A percentile compares a stretch with the other conserved stretches of the same genome.
phyloP scores from a whole-genome alignment of 1,284 basidiomycete genomes.

The Puccinia brachypodii region DNA sequence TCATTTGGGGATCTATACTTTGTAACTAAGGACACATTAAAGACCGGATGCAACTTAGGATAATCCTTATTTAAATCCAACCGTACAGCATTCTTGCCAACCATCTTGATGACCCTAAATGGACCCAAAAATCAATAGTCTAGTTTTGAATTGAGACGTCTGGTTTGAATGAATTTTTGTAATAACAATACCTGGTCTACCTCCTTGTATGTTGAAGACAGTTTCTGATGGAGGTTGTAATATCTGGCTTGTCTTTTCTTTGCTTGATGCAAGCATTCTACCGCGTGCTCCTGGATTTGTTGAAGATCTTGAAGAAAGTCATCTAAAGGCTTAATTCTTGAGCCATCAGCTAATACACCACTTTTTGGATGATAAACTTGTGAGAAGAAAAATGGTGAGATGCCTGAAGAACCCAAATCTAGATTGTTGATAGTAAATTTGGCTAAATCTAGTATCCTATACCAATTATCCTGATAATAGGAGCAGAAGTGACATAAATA shows the following conservation, averaged over 20 bases:
- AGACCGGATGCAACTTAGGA: conserved; percentile 24
- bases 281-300: background rate
- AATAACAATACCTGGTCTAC: background rate
- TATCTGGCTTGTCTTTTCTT: background rate
- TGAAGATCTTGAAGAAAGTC: background rate
- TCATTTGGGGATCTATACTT: background rate
- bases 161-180: background rate
- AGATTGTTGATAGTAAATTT: conserved; percentile 55
- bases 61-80: background rate
- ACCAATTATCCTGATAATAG: conserved; percentile 53
- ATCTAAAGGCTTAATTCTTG: background rate
- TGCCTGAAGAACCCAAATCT: background rate
- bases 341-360: background rate
- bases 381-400: conserved; percentile 20
- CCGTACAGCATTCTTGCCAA: background rate
- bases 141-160: background rate
- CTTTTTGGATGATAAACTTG: conserved; percentile 5
- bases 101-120: background rate
- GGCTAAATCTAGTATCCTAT: conserved; percentile 50
- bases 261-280: background rate
- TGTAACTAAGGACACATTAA: conserved; percentile 15
- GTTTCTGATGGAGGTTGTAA: background rate
- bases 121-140: conserved; percentile 1
- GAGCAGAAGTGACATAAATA: conserved; percentile 14
- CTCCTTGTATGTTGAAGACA: background rate